Percentiles rank a stretch among this genome's conserved stretches.
phyloP scores from a whole-genome alignment of 106 monocot genomes.

The Phalaenopsis equestris region DNA sequence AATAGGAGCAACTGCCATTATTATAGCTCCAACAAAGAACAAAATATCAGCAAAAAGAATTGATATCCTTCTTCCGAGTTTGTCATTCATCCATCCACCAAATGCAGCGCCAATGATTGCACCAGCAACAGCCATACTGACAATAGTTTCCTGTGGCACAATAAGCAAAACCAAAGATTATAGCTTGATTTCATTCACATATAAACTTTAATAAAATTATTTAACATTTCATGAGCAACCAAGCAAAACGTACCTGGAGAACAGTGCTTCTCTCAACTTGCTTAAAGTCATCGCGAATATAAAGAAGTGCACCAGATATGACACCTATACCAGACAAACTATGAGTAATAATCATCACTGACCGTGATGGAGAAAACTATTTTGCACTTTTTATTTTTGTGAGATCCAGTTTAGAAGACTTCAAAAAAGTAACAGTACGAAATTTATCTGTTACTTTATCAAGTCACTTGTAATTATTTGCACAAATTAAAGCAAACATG shows the following conservation, averaged over 20 bases:
- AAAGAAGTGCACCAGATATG: conserved; percentile 83
- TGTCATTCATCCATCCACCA: conserved; percentile 79
- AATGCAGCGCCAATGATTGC: conserved; percentile 73
- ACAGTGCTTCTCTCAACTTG: conserved; percentile 50
- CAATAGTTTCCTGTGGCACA: conserved; percentile 73
- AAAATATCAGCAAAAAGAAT: conserved; percentile 71
- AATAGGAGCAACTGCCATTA: conserved; percentile 69
- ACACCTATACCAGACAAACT: conserved; percentile 34
- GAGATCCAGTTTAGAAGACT: neutral
- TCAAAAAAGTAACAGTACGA: neutral
- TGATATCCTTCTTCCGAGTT: conserved; percentile 51
- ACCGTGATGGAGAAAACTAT: neutral
- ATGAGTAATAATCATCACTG: neutral
- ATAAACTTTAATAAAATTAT: neutral
- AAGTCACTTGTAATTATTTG: neutral
- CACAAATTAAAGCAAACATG: neutral
- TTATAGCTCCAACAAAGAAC: conserved; percentile 68
- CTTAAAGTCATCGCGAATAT: conserved; percentile 71
- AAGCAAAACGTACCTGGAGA: conserved; percentile 31
- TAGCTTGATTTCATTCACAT: neutral
- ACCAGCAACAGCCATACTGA: conserved; percentile 97
- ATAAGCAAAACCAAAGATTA: neutral
- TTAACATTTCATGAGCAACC: neutral
- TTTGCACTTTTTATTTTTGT: neutral
- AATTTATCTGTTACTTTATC: neutral